Percentiles rank a stretch among this genome's conserved stretches.
Evolutionary conservation across 129 eudicot species (phyloP).

Genomic region (Daucus carota): DNA sequence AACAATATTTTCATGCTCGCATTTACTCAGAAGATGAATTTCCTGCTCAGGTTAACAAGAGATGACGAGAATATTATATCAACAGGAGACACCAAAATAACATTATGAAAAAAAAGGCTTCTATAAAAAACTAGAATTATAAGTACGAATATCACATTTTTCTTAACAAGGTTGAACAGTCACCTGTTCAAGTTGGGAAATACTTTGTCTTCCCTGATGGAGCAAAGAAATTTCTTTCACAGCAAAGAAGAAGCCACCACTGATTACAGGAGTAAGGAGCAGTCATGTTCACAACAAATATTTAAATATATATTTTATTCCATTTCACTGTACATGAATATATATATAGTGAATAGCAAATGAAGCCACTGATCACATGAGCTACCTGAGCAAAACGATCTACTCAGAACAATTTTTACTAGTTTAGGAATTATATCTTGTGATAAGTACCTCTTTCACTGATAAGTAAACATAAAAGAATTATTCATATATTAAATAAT

Average conservation of each 20-base stretch:
- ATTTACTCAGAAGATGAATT: constrained; percentile 79
- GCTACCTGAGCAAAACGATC: no score
- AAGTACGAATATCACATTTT: background rate
- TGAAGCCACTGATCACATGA: no score
- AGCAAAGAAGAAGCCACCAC: constrained; percentile 85
- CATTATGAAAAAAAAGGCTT: background rate
- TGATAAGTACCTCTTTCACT: no score
- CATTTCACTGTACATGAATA: no score
- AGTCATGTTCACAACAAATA: background rate
- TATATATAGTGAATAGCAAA: background rate
- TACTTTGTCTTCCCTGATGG: constrained; percentile 70
- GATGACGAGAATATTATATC: background rate
- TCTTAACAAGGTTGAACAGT: constrained; percentile 3
- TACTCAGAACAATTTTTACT: no score
- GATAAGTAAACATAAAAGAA: no score
- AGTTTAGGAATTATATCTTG: no score
- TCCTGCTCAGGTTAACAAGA: constrained; percentile 39
- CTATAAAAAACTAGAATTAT: constrained; percentile 4
- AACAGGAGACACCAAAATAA: constrained; percentile 1
- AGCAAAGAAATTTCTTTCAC: constrained; percentile 92
- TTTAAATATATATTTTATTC: background rate
- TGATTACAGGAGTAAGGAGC: constrained; percentile 24
- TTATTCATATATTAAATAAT: constrained; percentile 18
- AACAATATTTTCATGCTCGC: constrained; percentile 87
- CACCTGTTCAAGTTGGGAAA: constrained; percentile 79